phyloP scores from a whole-genome alignment of 805 yeast species.

The Wickerhamiella musiphila region DNA sequence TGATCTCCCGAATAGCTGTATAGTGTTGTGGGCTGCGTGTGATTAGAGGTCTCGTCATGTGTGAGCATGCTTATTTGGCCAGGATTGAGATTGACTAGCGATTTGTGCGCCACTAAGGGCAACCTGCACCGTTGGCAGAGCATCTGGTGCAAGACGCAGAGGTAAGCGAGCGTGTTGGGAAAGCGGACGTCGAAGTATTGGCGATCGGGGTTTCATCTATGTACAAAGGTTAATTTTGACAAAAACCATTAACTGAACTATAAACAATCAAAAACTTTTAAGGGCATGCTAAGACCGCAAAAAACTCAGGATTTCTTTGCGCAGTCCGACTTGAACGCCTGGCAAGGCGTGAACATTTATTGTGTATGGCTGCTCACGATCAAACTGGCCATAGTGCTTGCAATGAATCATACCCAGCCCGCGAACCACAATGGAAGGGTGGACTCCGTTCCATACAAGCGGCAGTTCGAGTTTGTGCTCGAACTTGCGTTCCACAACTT shows the following conservation, averaged over 20 bases:
- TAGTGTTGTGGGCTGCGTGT: constrained; percentile 1
- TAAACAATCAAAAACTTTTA: no score
- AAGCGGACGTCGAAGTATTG: no score
- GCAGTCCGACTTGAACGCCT: constrained; percentile 14
- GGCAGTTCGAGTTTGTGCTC: constrained; percentile 6
- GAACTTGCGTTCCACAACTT: constrained; percentile 2
- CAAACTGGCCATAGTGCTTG: constrained; percentile 17
- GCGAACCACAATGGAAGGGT: constrained; percentile 14
- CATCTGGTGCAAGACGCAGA: constrained; percentile 4
- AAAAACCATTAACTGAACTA: no score
- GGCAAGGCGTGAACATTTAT: constrained; percentile 14
- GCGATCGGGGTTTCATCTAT: no score
- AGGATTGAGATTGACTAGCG: constrained; percentile 33
- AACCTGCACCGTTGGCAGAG: constrained; percentile 47
- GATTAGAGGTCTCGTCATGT: constrained; percentile 16
- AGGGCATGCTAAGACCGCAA: no score
- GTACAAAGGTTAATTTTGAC: no score
- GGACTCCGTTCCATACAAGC: constrained; percentile 9
- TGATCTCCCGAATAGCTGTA: constrained; percentile 2
- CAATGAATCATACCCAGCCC: constrained; percentile 22
- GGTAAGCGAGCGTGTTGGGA: not conserved
- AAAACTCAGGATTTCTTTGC: no score
- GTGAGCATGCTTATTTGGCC: constrained; percentile 40
- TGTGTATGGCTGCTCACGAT: constrained; percentile 15
- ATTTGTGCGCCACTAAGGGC: constrained; percentile 38